Conservation (phyloP, 1,284 basidiomycete species). For the Hypsizygus ulmarius region DNA sequence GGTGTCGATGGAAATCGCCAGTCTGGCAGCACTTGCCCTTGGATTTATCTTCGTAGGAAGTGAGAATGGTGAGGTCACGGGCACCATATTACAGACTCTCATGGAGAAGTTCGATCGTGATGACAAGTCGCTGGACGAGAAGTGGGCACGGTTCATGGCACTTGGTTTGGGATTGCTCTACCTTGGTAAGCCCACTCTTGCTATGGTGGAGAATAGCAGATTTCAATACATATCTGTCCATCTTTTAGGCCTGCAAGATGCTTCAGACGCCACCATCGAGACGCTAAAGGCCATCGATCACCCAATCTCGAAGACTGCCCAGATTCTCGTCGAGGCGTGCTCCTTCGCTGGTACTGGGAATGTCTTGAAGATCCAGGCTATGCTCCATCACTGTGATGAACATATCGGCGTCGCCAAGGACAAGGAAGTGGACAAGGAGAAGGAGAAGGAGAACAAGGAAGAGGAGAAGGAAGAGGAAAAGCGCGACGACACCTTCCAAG, state of each 20-base stretch:
- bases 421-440: conserved; percentile 48
- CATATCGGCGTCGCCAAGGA: conserved; percentile 70
- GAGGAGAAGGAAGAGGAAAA: conserved; percentile 53
- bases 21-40: conserved; percentile 83
- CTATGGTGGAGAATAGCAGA: background rate
- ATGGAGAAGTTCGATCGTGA: conserved; percentile 85
- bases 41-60: conserved; percentile 97
- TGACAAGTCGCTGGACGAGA: conserved; percentile 80
- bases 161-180: conserved; percentile 91
- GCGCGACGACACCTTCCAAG: conserved; percentile 84
- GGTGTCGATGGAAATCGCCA: conserved; percentile 86
- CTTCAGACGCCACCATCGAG: conserved; percentile 92
- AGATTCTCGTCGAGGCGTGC: conserved; percentile 92
- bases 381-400: conserved; percentile 94
- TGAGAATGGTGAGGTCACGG: conserved; percentile 91
- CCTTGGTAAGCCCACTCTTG: conserved; percentile 58
- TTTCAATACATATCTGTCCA: conserved; percentile 9
- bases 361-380: conserved; percentile 90
- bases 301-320: conserved; percentile 87
- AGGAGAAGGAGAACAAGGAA: conserved; percentile 56
- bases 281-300: conserved; percentile 95
- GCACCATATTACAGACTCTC: conserved; percentile 87
- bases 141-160: conserved; percentile 92
- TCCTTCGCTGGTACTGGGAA: conserved; percentile 96
- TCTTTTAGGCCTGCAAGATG: conserved; percentile 76